A percentile compares a stretch with the other conserved stretches of the same genome.
These are phyloP conservation scores for Gloeophyllum trabeum DNA, from an alignment of 768 basidiomycete species.

Conservation along the genomic window DNA sequence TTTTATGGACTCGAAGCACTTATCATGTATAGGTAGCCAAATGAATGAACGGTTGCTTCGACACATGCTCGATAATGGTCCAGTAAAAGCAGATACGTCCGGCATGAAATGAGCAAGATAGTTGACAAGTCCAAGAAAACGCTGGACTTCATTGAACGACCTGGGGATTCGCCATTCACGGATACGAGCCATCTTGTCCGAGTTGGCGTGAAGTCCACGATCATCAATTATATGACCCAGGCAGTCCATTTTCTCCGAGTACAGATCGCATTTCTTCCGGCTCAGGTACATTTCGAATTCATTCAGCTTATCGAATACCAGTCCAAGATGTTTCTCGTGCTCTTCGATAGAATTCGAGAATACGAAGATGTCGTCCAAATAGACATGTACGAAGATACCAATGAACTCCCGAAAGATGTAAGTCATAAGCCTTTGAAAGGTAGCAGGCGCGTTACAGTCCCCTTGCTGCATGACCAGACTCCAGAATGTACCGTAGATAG, in stretches of 20 bases:
- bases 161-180: slow-evolving; percentile 19
- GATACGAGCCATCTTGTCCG: slow-evolving; percentile 16
- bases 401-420: slow-evolving; percentile 20
- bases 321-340: slow-evolving; percentile 11
- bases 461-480: slow-evolving; percentile 31
- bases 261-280: slow-evolving; percentile 16
- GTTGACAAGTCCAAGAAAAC: slow-evolving; percentile 11
- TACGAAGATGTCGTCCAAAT: slow-evolving; percentile 34
- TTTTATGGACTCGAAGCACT: slow-evolving; percentile 10
- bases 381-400: slow-evolving; percentile 28
- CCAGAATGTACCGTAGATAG: slow-evolving; percentile 23
- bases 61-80: slow-evolving; percentile 18
- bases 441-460: slow-evolving; percentile 32
- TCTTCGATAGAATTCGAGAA: slow-evolving; percentile 24
- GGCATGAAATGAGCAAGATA: slow-evolving; percentile 13
- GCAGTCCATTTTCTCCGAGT: slow-evolving; percentile 17
- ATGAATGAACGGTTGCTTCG: slow-evolving; percentile 16
- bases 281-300: slow-evolving; percentile 15
- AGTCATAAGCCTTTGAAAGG: slow-evolving; percentile 25
- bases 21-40: slow-evolving; percentile 12
- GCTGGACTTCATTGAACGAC: slow-evolving; percentile 7
- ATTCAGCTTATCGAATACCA: slow-evolving; percentile 10
- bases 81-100: slow-evolving; percentile 17
- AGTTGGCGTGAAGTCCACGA: slow-evolving; percentile 17
- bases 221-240: slow-evolving; percentile 21